Evolutionary conservation across 768 basidiomycete genomes (phyloP).

Genomic region (Termitomyces sp.): DNA sequence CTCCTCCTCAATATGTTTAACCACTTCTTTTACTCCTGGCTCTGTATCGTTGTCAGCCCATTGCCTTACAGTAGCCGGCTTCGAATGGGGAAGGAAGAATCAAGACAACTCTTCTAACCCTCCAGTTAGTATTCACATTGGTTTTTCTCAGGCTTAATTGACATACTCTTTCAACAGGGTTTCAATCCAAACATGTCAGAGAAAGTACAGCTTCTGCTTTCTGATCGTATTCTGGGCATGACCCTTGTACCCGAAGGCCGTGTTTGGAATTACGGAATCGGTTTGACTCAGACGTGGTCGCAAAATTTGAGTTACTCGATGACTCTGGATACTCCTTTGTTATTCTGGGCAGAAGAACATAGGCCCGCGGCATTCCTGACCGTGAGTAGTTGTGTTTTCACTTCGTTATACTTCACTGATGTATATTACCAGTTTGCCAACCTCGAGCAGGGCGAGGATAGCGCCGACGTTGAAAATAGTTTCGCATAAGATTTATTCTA

Average conservation of each 20-base stretch:
- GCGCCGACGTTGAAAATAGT: constrained; percentile 93
- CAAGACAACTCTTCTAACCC: constrained; percentile 80
- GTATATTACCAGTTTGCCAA: constrained; percentile 65
- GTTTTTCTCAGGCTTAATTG: background rate
- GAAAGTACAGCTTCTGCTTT: constrained; percentile 86
- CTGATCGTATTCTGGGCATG: constrained; percentile 94
- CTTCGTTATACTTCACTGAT: background rate
- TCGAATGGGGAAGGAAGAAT: constrained; percentile 98
- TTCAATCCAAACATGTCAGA: constrained; percentile 99
- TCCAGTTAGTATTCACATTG: constrained; percentile 32
- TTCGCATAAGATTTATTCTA: constrained; percentile 54
- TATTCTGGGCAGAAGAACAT: constrained; percentile 97
- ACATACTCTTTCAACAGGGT: constrained; percentile 38
- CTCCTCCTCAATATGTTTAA: constrained; percentile 88
- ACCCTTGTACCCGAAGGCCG: constrained; percentile 91
- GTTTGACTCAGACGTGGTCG: constrained; percentile 88
- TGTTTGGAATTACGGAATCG: constrained; percentile 96
- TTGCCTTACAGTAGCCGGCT: constrained; percentile 84
- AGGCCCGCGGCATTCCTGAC: constrained; percentile 92
- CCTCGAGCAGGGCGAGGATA: constrained; percentile 86
- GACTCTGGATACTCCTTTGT: constrained; percentile 85
- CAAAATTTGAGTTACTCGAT: constrained; percentile 76
- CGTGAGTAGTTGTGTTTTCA: constrained; percentile 37
- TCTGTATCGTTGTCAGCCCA: constrained; percentile 95
- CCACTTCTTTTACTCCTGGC: constrained; percentile 95